These are phyloP conservation scores for Linum lewisii DNA, from an alignment of 345 rosid genomes.

Conservation along the genomic window DNA sequence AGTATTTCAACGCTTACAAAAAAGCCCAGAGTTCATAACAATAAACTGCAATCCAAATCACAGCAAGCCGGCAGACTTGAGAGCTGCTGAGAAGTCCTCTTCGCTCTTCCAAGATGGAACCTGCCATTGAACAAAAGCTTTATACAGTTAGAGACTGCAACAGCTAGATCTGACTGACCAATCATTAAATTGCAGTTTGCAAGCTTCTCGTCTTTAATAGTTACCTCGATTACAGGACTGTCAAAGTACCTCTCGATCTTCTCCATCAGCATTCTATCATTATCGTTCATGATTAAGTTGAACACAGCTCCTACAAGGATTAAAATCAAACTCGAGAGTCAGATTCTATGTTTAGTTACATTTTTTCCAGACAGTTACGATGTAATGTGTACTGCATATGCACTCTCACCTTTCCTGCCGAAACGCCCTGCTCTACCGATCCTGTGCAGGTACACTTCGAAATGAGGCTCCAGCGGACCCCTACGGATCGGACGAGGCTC, in stretches of 20 bases:
- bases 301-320: slow-evolving; percentile 70
- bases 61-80: slow-evolving; percentile 44
- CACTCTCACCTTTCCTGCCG: slow-evolving; percentile 74
- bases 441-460: slow-evolving; percentile 87
- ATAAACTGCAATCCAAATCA: background rate
- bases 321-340: slow-evolving; percentile 4
- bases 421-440: slow-evolving; percentile 97
- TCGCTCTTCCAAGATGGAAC: slow-evolving; percentile 36
- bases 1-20: no score
- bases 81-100: slow-evolving; percentile 41
- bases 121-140: slow-evolving; percentile 14
- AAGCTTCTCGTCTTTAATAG: background rate
- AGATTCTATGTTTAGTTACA: background rate
- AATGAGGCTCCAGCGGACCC: slow-evolving; percentile 50
- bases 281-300: slow-evolving; percentile 44
- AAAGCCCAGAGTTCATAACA: no score
- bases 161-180: no score
- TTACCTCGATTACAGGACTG: slow-evolving; percentile 43
- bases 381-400: background rate
- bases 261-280: slow-evolving; percentile 43
- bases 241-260: slow-evolving; percentile 68
- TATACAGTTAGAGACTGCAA: no score
- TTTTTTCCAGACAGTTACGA: background rate
- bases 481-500: background rate
- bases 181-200: background rate